phyloP scores from a whole-genome alignment of 2,329 filamentous ascomycete species.

The Hypoxylon sp. region DNA sequence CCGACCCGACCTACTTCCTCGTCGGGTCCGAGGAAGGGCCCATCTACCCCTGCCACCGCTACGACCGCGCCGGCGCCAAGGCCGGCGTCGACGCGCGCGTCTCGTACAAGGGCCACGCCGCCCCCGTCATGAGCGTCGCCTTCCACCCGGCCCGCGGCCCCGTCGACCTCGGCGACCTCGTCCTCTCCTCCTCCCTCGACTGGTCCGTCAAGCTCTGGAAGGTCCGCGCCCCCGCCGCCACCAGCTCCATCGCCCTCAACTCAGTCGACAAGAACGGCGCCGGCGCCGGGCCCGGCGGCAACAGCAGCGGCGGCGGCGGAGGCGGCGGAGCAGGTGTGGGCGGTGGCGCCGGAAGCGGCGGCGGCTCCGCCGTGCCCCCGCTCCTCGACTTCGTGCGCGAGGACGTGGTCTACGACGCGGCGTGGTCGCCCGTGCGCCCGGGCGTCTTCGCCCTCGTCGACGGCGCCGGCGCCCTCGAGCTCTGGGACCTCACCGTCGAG shows the following conservation, averaged over 20 bases:
- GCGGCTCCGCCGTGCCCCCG: conserved; percentile 64
- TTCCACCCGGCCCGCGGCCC: conserved; percentile 94
- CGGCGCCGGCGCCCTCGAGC: conserved; percentile 87
- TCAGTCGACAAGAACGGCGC: neutral
- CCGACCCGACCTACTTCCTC: conserved; percentile 96
- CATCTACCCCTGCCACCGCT: conserved; percentile 95
- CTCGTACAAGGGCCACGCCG: conserved; percentile 87
- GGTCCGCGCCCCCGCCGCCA: conserved; percentile 80
- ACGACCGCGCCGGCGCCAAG: conserved; percentile 96
- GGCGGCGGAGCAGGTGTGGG: neutral
- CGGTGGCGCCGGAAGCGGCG: conserved; percentile 48
- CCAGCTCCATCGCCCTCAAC: conserved; percentile 63
- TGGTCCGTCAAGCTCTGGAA: conserved; percentile 99
- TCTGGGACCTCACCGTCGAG: conserved; percentile 94
- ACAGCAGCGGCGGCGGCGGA: conserved; percentile 47
- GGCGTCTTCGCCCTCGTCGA: conserved; percentile 96
- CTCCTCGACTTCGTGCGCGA: conserved; percentile 91
- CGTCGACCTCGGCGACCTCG: conserved; percentile 91
- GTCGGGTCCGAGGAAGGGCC: conserved; percentile 96
- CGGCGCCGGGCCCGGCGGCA: conserved; percentile 9
- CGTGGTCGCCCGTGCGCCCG: conserved; percentile 93
- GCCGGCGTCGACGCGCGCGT: conserved; percentile 91
- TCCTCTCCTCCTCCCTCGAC: conserved; percentile 90
- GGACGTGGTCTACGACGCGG: conserved; percentile 95
- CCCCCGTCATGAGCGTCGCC: conserved; percentile 93